These are phyloP conservation scores for Ceratobasidium sp. DNA, from an alignment of 1,284 basidiomycete genomes.

Conservation along the genomic window DNA sequence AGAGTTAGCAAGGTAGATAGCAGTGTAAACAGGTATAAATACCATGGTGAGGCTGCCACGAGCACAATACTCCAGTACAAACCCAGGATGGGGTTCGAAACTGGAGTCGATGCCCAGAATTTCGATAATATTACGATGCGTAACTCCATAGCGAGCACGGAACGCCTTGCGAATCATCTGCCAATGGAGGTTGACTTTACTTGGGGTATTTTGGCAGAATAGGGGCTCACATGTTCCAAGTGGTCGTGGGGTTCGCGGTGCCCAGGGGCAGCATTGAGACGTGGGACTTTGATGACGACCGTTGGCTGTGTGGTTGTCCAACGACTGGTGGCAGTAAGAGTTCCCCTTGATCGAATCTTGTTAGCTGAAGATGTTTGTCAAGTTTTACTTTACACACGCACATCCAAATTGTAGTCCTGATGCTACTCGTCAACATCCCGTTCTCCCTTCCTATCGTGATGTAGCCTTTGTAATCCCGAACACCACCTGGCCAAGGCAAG, in stretches of 20 bases:
- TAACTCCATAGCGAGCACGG: not conserved
- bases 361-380: no score
- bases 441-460: not conserved
- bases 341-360: no score
- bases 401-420: slow-evolving; percentile 25
- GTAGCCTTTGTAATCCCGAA: not conserved
- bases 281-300: slow-evolving; percentile 16
- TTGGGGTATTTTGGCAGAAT: no score
- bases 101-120: slow-evolving; percentile 16
- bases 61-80: slow-evolving; percentile 20
- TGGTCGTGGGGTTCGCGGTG: slow-evolving; percentile 13
- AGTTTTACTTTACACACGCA: slow-evolving; percentile 1
- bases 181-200: not conserved
- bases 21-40: not conserved
- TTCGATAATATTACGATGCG: slow-evolving; percentile 24
- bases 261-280: not conserved
- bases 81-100: slow-evolving; percentile 1
- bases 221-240: not conserved
- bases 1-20: not conserved
- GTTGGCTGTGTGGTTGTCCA: no score
- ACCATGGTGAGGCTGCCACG: not conserved
- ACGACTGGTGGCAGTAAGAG: no score
- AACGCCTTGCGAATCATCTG: slow-evolving; percentile 12
- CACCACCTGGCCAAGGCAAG: not conserved
- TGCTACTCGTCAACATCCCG: not conserved